Base-by-base conservation (phyloP, 148 eudicot genomes). In the Arbutus unedo region DNA sequence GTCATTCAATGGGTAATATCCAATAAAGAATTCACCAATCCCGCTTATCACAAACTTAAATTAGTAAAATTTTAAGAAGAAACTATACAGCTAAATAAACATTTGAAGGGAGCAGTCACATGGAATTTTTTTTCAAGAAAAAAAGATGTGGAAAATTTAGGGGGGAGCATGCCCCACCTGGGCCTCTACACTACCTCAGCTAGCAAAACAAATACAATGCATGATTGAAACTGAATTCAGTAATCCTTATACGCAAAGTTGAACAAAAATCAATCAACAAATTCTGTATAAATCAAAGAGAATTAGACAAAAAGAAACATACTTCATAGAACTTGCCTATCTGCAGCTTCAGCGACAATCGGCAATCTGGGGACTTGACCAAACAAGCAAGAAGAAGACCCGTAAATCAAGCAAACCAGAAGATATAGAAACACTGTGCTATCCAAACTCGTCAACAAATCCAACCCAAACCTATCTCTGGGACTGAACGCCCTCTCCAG, bases 321-420 rank as follows among this genome's bases (percentile, higher is more conserved):
- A 23, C 11, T 79, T 86, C 81, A 96, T 74, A 90, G 85, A 55
- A 96, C 94, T 88, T 94, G 97, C 91, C 38, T 31, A 31, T 96
- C 98, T 83, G 98, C 97, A 86, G 95, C 98, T 31, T 96, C 98
- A 77, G 97, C 98, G 72, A 96, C 97, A 90, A 96, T 87, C 3
- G 98, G 98, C 91, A 96, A 88, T 68, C 97, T 91, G 21, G 98
- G 98, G 48, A 96, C 19, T 67, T 91, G 90, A 10, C 98, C 98
- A 25, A 96, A 72, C 77, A 92, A 93, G 82, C 98, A 96, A 73
- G 91, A 86, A 70, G 89, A 89, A 23, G 93, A 87, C 49, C 98
- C 98, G 78, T 96, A 96, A 82, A 96, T 85, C 91, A 96, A 91
- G 78, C 89, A 82, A 23, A 96, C 90, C 89, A 96, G 74, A 72